phyloP scores from a whole-genome alignment of 495 filamentous ascomycete genomes.

The Penicillium steckii region DNA sequence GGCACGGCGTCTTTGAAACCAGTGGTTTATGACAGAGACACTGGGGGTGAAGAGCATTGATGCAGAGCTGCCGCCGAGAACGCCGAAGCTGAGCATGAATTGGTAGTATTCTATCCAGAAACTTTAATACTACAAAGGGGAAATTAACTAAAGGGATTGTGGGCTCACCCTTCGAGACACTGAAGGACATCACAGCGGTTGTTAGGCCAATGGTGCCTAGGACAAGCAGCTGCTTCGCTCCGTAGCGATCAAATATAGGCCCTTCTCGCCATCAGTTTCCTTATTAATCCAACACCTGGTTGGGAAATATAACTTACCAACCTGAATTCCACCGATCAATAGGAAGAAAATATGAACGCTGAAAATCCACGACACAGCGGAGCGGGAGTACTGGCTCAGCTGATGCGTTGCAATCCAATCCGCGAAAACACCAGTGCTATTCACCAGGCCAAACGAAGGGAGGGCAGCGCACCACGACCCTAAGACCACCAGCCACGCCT shows the following conservation, averaged over 20 bases:
- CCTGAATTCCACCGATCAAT: conserved; percentile 2
- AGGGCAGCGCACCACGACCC: conserved; percentile 4
- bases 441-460: conserved; percentile 4
- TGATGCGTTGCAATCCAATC: conserved; percentile 1
- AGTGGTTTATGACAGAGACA: conserved; percentile 4
- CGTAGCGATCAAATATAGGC: conserved; percentile 1
- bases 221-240: not conserved
- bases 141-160: too few relatives aligned
- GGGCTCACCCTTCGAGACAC: too few relatives aligned
- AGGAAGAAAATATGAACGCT: not conserved
- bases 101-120: not conserved
- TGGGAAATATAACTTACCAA: too few relatives aligned
- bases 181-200: too few relatives aligned
- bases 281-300: too few relatives aligned
- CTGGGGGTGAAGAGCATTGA: conserved; percentile 2
- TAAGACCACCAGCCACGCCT: conserved; percentile 1
- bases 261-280: too few relatives aligned
- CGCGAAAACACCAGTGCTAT: conserved; percentile 5
- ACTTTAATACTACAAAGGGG: too few relatives aligned
- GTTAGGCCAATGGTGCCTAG: not conserved
- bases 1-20: not conserved
- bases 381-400: not conserved
- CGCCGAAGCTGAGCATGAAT: not conserved
- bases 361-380: not conserved
- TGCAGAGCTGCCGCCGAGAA: not conserved